Evolutionary conservation across 139 green algal genomes (phyloP).

Genomic region (Chlorella sp.): DNA sequence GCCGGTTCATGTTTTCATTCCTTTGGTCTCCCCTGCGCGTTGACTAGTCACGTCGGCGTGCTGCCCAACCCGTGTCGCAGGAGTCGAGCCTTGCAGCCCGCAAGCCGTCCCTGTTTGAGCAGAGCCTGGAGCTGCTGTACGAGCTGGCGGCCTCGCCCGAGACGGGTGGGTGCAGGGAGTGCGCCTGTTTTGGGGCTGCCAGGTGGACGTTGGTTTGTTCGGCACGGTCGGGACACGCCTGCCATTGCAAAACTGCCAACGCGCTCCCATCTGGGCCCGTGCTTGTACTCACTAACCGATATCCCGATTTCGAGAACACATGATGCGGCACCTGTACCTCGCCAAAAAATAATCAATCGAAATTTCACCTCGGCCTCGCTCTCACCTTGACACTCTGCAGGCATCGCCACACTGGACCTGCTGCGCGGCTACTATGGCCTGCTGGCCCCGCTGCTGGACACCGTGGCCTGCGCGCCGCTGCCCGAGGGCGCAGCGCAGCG

Average conservation of each 20-base stretch:
- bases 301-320: too few species aligned
- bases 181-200: neutral
- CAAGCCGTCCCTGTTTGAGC: conserved; percentile 60
- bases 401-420: conserved; percentile 38
- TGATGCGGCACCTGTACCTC: too few species aligned
- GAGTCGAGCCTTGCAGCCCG: conserved; percentile 4
- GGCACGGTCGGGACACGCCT: too few species aligned
- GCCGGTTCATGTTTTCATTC: too few species aligned
- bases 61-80: too few species aligned
- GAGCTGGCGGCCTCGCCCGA: conserved; percentile 41
- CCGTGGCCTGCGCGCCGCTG: conserved; percentile 30
- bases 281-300: too few species aligned
- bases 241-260: too few species aligned
- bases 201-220: too few species aligned
- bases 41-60: too few species aligned
- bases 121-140: conserved; percentile 69
- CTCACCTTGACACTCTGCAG: neutral
- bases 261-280: too few species aligned
- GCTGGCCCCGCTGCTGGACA: conserved; percentile 37
- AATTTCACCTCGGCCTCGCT: neutral
- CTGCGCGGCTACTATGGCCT: conserved; percentile 35
- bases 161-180: conserved; percentile 13
- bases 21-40: too few species aligned
- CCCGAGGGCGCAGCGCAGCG: neutral
- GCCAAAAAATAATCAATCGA: neutral